These are phyloP conservation scores for Hevea brasiliensis DNA, from an alignment of 345 rosid species.

Conservation along the genomic window DNA sequence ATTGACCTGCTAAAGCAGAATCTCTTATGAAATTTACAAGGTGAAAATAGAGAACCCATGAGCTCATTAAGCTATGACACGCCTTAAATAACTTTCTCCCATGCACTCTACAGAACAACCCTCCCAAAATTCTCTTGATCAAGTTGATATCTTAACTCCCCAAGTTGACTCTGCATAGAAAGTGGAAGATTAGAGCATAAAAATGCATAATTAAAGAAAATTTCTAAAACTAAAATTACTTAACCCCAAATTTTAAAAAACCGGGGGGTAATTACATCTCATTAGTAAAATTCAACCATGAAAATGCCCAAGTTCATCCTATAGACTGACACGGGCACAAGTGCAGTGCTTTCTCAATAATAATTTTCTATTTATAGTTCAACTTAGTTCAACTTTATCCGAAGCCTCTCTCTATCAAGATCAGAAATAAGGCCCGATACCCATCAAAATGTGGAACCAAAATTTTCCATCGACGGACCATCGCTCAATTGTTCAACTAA, in stretches of 20 bases:
- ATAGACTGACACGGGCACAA: too few relatives aligned
- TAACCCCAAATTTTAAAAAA: too few relatives aligned
- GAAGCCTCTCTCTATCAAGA: neutral
- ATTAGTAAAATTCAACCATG: neutral
- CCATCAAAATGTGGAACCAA: too few relatives aligned
- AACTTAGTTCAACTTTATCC: too few relatives aligned
- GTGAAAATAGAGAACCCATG: conserved; percentile 26
- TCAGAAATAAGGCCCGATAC: neutral
- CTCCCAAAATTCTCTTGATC: conserved; percentile 35
- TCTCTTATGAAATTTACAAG: conserved; percentile 40
- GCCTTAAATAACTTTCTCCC: conserved; percentile 16
- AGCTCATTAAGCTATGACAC: conserved; percentile 40
- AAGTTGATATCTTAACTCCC: conserved; percentile 28
- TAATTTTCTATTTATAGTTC: too few relatives aligned
- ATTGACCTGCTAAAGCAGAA: conserved; percentile 37
- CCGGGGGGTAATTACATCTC: neutral
- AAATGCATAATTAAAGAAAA: neutral
- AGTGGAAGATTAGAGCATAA: conserved; percentile 1
- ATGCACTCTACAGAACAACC: conserved; percentile 32
- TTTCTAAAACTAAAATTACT: neutral
- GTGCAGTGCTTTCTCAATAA: too few relatives aligned
- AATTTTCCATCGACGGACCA: too few relatives aligned
- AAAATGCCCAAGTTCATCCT: too few relatives aligned
- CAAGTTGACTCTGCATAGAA: conserved; percentile 42
- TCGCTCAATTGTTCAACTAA: too few relatives aligned